Conservation (phyloP, 2,329 filamentous ascomycete species). For the Xylaria sp. region DNA sequence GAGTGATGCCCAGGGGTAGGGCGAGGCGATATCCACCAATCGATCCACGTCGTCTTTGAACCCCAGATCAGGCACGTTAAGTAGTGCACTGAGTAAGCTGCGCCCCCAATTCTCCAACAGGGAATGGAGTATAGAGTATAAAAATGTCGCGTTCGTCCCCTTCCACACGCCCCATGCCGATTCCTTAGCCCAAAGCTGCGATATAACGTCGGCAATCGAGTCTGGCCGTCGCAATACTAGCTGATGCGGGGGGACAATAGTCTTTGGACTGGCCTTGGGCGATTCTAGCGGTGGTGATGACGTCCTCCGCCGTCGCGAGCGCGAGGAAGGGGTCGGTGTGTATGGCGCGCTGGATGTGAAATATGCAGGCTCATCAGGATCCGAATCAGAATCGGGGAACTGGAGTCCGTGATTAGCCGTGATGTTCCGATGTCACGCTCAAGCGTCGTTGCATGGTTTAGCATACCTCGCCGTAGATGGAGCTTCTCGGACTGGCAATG, state of each 20-base stretch:
- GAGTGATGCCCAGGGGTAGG: slow-evolving; percentile 84
- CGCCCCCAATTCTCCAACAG: slow-evolving; percentile 92
- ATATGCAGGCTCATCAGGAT: slow-evolving; percentile 83
- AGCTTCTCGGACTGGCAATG: slow-evolving; percentile 51
- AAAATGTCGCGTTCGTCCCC: slow-evolving; percentile 88
- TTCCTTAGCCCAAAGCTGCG: slow-evolving; percentile 88
- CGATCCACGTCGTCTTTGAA: slow-evolving; percentile 82
- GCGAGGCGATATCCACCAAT: slow-evolving; percentile 76
- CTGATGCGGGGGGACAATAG: slow-evolving; percentile 63
- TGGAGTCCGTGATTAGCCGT: slow-evolving; percentile 36
- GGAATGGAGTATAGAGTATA: slow-evolving; percentile 87
- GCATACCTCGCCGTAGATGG: slow-evolving; percentile 50
- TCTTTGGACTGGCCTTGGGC: slow-evolving; percentile 52
- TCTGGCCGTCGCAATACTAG: slow-evolving; percentile 79
- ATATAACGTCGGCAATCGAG: slow-evolving; percentile 86
- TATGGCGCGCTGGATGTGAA: slow-evolving; percentile 76
- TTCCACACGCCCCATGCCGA: slow-evolving; percentile 96
- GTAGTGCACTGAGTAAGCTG: slow-evolving; percentile 87
- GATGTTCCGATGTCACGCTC: slow-evolving; percentile 16
- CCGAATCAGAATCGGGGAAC: slow-evolving; percentile 70
- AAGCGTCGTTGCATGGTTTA: slow-evolving; percentile 26
- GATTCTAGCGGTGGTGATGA: slow-evolving; percentile 50
- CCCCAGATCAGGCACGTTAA: slow-evolving; percentile 88
- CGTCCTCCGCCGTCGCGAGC: slow-evolving; percentile 50
- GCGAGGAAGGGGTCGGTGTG: slow-evolving; percentile 62